These are phyloP conservation scores for Bondarzewia mesenterica DNA, from an alignment of 1,284 basidiomycete species.

Conservation along the genomic window DNA sequence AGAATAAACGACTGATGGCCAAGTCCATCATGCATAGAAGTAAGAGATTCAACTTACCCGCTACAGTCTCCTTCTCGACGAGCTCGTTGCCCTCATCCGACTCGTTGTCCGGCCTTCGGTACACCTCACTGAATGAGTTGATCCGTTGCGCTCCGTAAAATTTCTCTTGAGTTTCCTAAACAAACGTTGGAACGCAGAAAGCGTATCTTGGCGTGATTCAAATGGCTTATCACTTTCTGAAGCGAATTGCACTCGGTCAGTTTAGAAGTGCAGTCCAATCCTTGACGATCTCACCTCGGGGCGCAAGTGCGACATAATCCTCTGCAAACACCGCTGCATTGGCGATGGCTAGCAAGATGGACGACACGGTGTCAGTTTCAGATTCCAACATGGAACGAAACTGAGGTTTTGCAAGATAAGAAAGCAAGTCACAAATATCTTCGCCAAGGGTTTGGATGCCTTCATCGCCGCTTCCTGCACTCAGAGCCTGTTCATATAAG, in stretches of 20 bases:
- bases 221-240: not conserved
- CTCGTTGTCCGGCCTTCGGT: not conserved
- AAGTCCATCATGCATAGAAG: no score
- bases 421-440: conserved; percentile 2
- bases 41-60: no score
- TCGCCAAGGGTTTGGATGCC: conserved; percentile 7
- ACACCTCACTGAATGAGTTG: not conserved
- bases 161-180: conserved; percentile 5
- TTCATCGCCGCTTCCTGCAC: not conserved
- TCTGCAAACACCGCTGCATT: not conserved
- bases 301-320: not conserved
- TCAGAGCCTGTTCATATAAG: not conserved
- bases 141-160: conserved; percentile 5
- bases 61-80: not conserved
- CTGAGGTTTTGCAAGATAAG: conserved; percentile 2
- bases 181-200: conserved; percentile 1
- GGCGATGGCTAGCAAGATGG: not conserved
- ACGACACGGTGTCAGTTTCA: not conserved
- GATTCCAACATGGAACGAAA: not conserved
- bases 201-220: not conserved
- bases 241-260: not conserved
- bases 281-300: no score
- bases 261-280: no score
- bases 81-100: not conserved
- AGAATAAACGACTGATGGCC: not conserved